Evolutionary conservation across 179 eudicot species (phyloP).

Genomic region (Spergularia azorica): DNA sequence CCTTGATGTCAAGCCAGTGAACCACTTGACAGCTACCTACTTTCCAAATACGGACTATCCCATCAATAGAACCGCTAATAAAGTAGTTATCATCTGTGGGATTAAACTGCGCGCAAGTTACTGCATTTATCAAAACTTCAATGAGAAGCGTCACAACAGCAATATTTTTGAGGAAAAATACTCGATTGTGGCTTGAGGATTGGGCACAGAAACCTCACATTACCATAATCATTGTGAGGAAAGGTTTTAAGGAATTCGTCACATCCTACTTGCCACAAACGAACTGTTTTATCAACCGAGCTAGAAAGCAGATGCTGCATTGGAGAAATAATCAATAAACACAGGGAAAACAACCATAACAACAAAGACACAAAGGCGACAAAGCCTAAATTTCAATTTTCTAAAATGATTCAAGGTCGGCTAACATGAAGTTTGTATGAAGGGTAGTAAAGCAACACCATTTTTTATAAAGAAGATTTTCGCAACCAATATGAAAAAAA

Average conservation of each 20-base stretch:
- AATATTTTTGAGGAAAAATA: conserved; percentile 1
- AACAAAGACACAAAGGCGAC: neutral
- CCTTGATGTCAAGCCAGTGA: conserved; percentile 84
- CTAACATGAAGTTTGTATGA: neutral
- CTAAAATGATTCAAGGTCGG: neutral
- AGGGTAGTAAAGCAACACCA: neutral
- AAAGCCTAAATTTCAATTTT: neutral
- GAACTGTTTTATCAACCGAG: conserved; percentile 86
- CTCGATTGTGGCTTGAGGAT: neutral
- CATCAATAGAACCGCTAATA: conserved; percentile 95
- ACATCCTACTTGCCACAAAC: conserved; percentile 76
- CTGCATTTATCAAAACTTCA: conserved; percentile 44
- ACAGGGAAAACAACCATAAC: no score
- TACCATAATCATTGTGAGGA: conserved; percentile 84
- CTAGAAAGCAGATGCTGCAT: conserved; percentile 77
- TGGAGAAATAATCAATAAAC: neutral
- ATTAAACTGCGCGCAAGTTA: conserved; percentile 88
- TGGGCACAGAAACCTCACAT: conserved; percentile 13
- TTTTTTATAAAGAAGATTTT: neutral
- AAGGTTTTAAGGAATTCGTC: conserved; percentile 59
- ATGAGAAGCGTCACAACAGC: conserved; percentile 13
- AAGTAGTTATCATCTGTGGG: conserved; percentile 71
- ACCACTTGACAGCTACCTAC: conserved; percentile 57
- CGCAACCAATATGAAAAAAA: neutral
- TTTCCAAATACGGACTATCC: conserved; percentile 87